Percentiles rank a stretch among this genome's conserved stretches.
These are phyloP conservation scores for Thalia dealbata DNA, from an alignment of 176 grass and related monocot genomes.

Conservation along the genomic window DNA sequence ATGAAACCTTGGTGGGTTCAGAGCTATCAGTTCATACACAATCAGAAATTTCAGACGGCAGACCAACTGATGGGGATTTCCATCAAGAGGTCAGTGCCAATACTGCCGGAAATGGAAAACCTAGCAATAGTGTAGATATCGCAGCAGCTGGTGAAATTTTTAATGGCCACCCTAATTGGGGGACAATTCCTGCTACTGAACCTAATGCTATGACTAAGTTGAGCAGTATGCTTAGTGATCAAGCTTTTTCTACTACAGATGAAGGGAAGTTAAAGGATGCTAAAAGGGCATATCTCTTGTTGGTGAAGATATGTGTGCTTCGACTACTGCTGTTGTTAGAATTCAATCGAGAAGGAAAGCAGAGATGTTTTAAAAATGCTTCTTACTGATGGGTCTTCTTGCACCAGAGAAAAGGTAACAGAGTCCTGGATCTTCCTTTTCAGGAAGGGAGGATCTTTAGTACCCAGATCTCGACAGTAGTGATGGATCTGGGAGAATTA, in stretches of 20 bases:
- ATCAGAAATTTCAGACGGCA: conserved; percentile 33
- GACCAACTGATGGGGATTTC: conserved; percentile 36
- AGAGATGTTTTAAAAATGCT: conserved; percentile 97
- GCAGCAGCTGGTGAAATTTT: conserved; percentile 27
- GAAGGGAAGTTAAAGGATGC: conserved; percentile 28
- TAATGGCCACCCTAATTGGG: conserved; percentile 12
- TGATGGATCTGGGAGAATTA: background rate
- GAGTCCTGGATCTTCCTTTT: conserved; percentile 53
- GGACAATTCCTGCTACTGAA: background rate
- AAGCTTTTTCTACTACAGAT: conserved; percentile 28
- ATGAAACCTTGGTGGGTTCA: conserved; percentile 21
- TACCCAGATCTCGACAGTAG: background rate
- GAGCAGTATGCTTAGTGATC: conserved; percentile 26
- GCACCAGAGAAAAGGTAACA: conserved; percentile 96
- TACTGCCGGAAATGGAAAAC: conserved; percentile 37
- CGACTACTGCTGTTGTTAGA: conserved; percentile 74
- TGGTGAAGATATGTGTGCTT: conserved; percentile 73
- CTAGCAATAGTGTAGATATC: conserved; percentile 37
- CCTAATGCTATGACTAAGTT: conserved; percentile 18
- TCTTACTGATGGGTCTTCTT: conserved; percentile 88
- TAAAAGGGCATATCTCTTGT: conserved; percentile 27
- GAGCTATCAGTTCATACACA: conserved; percentile 29
- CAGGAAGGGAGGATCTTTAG: background rate
- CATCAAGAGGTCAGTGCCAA: conserved; percentile 39
- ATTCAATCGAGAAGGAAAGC: conserved; percentile 94